Conservation (phyloP, 176 grass and related monocot species). For the Musa beccarii region DNA sequence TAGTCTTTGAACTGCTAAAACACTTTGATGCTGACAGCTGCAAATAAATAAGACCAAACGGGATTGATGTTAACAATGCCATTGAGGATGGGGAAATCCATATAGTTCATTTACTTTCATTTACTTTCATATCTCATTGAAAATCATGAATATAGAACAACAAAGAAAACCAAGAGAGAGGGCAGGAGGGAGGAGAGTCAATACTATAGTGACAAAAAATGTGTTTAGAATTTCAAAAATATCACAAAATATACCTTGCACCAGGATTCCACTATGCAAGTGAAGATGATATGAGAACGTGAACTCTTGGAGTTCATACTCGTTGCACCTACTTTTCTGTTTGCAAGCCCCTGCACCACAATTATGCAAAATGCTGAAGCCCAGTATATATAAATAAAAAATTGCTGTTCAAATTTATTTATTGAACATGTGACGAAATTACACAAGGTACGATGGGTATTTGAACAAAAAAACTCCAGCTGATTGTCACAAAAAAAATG, state of each 20-base stretch:
- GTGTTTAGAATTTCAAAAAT: not conserved
- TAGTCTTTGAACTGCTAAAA: constrained; percentile 80
- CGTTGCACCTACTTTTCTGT: constrained; percentile 84
- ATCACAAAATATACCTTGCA: constrained; percentile 50
- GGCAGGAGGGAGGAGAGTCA: not conserved
- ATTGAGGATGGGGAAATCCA: no score
- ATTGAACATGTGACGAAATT: not conserved
- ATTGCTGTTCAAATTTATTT: not conserved
- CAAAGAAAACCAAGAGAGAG: no score
- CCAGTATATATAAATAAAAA: not conserved
- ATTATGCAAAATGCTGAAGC: constrained; percentile 2
- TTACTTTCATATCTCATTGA: no score
- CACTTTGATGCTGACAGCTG: constrained; percentile 61
- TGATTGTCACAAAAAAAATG: not conserved
- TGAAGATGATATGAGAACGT: constrained; percentile 89
- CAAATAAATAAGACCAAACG: not conserved
- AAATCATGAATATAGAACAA: no score
- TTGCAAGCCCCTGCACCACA: constrained; percentile 62
- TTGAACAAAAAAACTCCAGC: no score
- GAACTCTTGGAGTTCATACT: constrained; percentile 94
- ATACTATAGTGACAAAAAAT: no score
- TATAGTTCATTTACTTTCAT: no score
- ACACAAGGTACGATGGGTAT: no score
- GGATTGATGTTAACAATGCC: no score
- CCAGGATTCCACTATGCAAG: constrained; percentile 86